Evolutionary conservation across 1,284 basidiomycete species (phyloP), one percentile per base, ranked within the genome.

Genomic region (Gomphus bonarii): DNA sequence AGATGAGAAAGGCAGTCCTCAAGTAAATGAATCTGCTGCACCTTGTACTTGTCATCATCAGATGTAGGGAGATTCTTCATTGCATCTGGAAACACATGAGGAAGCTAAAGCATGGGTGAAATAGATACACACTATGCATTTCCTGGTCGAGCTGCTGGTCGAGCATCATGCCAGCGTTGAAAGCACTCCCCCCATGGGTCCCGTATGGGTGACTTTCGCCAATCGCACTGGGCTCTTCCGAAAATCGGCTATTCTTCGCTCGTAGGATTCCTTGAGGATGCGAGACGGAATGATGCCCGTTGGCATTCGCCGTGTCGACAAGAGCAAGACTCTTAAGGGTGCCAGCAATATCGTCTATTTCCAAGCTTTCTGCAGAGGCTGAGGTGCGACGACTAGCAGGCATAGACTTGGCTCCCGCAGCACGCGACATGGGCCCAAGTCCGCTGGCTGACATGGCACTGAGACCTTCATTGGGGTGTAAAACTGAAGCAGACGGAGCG

Each of bases 11-110:
- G 33, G 50, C 53, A 59, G 53, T 36, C 57, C 58, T 59, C 55
- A 49, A 7, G 9, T 58, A 9, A 22, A n/a, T 20, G 38, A 58
- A 43, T 14, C 51, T 10, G 31, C 70, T 75, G 60, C 66, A 89
- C 90, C 78, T 89, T 88, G 70, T 78, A 95, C 72, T 92, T 93
- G 74, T 94, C 91, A 66, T 95, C 90, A 66, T 95, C 93, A 50
- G 91, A 91, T 44, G 90, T 91, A 30, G 91, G 91, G 52, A 97
- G 76, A 70, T 95, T 87, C 70, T 85, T 84, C 80, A 95, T 93
- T 3, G 92, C 91, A 72, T 92, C 91, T 91, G 50, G 25, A 61
- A 54, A 62, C 58, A 25, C 61, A 44, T 48, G 57, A 49, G 46
- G 4, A 59, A 65, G 64, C 61, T 63, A 63, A 57, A 6, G 18